Conservation (phyloP, 31 red algal genomes). For the Odonthalia washingtoniensis region DNA sequence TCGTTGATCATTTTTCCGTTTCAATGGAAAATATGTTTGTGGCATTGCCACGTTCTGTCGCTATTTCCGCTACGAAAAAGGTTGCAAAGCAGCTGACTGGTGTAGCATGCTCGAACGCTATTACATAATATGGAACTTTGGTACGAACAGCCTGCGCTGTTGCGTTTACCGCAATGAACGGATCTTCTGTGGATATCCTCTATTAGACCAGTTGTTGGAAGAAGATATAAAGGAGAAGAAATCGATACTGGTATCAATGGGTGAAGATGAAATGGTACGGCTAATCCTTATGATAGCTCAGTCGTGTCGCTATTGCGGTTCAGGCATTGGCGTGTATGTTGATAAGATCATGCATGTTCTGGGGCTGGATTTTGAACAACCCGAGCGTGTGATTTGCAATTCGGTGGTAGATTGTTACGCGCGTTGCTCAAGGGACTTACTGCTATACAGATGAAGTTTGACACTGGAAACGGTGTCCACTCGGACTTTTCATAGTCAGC, state of each 20-base stretch:
- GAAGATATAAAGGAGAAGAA: constrained; percentile 10
- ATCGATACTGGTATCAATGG: no score
- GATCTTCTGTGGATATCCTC: constrained; percentile 49
- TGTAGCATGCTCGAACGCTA: constrained; percentile 67
- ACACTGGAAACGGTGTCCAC: constrained; percentile 25
- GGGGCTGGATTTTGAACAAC: constrained; percentile 61
- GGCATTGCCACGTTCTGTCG: constrained; percentile 54
- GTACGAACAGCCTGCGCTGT: constrained; percentile 68
- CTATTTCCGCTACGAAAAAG: constrained; percentile 55
- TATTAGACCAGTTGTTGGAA: constrained; percentile 67
- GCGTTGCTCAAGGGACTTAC: constrained; percentile 93
- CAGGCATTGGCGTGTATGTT: no score
- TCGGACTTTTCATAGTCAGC: neutral
- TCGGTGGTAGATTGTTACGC: constrained; percentile 92
- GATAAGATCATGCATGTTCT: constrained; percentile 60
- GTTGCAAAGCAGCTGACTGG: constrained; percentile 73
- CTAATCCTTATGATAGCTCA: constrained; percentile 90
- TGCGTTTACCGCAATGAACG: constrained; percentile 38
- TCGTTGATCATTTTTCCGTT: constrained; percentile 80
- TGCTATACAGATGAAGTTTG: constrained; percentile 71
- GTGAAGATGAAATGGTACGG: constrained; percentile 84
- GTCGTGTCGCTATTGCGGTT: constrained; percentile 65
- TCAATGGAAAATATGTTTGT: constrained; percentile 85
- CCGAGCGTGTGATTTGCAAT: constrained; percentile 83
- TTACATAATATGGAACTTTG: constrained; percentile 88